These are phyloP conservation scores for Hibiscus trionum DNA, from an alignment of 345 rosid genomes.

Conservation along the genomic window DNA sequence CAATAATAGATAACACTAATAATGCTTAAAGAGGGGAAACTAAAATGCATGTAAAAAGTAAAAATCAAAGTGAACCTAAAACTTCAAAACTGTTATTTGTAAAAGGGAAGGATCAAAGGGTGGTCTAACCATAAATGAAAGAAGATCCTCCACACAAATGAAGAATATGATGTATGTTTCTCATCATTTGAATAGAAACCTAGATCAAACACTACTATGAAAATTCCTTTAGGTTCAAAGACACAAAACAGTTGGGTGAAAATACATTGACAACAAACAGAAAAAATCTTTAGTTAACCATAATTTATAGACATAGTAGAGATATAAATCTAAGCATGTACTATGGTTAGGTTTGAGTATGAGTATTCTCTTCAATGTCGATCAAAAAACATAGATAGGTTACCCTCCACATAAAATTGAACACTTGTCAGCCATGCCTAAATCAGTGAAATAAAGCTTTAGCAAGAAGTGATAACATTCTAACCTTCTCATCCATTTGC, in stretches of 20 bases:
- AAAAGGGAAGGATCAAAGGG: background rate
- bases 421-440: background rate
- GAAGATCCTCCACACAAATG: background rate
- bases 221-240: background rate
- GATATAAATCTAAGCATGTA: background rate
- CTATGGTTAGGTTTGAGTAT: background rate
- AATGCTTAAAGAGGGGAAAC: background rate
- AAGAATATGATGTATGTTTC: background rate
- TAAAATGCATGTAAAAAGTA: background rate
- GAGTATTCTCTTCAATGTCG: background rate
- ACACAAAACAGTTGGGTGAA: background rate
- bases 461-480: background rate
- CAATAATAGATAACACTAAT: background rate
- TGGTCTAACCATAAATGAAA: background rate
- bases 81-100: background rate
- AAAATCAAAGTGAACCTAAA: constrained; percentile 6
- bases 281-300: background rate
- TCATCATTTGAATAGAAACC: background rate
- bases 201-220: constrained; percentile 2
- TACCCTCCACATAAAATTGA: background rate
- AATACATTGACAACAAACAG: background rate
- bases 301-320: background rate
- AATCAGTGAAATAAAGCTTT: background rate
- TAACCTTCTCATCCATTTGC: constrained; percentile 62
- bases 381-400: background rate